Evolutionary conservation across 2,329 filamentous ascomycete genomes (phyloP), one percentile per base, ranked within the genome.

Genomic region (Nemania diffusa): DNA sequence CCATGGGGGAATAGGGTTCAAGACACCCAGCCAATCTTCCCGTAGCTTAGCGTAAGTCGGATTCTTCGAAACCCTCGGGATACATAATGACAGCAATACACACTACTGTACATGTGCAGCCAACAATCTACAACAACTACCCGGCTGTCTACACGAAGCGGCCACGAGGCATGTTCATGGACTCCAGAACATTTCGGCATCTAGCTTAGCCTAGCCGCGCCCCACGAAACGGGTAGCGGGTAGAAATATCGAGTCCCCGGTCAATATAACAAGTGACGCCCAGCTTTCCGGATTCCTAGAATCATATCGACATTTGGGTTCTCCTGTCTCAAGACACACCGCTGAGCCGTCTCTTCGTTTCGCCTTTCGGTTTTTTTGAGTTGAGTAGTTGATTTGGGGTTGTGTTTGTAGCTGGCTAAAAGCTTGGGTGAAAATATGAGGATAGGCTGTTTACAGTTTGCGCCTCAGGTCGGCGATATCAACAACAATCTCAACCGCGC

Each of bases 361-460:
- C 15, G 40, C 40, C 15, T n/a, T 44, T 15, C 40, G 4, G 17
- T 5, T n/a, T n/a, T 44, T 44, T n/a, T 9, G 17, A 44, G 15
- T 5, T 44, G 17, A 53, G 22, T 20, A 13, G 40, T 34, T 40
- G 11, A 32, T 20, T 68, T 9, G 51, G 34, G 46, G 24, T 26
- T 9, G 22, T 34, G 9, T 52, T 13, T 50, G 50, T 22, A 24
- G 5, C 6, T 22, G 17, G 26, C 42, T 7, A 46, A 27, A 11
- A 42, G 24, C 26, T 15, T 24, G 17, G 40, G 24, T 34, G 55
- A 46, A 64, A 77, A 63, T 22, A 80, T 81, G 90, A 88, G 85
- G 74, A 87, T 92, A 48, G 91, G 83, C 0, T 91, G 89, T 65
- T 80, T 93, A 11, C 91, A 95, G 78, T 93, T 94, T 69, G 86